Conservation (phyloP, 768 basidiomycete genomes). For the Boletus pseudopeckii region DNA sequence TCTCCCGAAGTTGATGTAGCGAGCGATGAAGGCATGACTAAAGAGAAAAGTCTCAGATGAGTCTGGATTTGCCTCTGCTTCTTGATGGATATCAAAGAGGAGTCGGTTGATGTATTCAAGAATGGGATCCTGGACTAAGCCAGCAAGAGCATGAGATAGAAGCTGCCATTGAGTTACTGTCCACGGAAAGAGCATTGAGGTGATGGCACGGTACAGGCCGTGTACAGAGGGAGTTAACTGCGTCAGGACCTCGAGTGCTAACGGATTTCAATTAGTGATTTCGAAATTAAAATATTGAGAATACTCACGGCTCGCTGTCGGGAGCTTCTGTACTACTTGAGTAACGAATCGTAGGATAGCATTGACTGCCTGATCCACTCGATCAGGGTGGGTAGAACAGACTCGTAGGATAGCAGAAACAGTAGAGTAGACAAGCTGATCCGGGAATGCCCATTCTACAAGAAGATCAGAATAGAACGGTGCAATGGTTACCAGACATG, state of each 20-base stretch:
- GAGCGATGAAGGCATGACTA: constrained; percentile 66
- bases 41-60: constrained; percentile 42
- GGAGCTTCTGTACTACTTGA: constrained; percentile 53
- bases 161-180: constrained; percentile 59
- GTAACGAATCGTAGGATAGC: constrained; percentile 62
- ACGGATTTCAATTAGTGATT: neutral
- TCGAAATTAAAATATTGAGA: neutral
- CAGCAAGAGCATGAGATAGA: constrained; percentile 50
- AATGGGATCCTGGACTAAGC: constrained; percentile 60
- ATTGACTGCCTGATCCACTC: constrained; percentile 48
- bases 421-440: constrained; percentile 78
- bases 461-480: neutral
- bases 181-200: constrained; percentile 76
- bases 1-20: constrained; percentile 71
- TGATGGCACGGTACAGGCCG: constrained; percentile 83
- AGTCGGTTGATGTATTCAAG: constrained; percentile 74
- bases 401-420: constrained; percentile 72
- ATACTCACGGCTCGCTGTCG: constrained; percentile 50
- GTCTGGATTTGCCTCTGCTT: constrained; percentile 43
- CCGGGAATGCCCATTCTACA: constrained; percentile 83
- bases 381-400: constrained; percentile 49
- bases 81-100: constrained; percentile 56
- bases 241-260: constrained; percentile 70
- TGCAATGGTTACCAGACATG: neutral
- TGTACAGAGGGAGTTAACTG: constrained; percentile 80